Percentiles rank a stretch among this genome's conserved stretches.
phyloP scores from a whole-genome alignment of 2,329 filamentous ascomycete genomes.

The Juglanconis juglandina region DNA sequence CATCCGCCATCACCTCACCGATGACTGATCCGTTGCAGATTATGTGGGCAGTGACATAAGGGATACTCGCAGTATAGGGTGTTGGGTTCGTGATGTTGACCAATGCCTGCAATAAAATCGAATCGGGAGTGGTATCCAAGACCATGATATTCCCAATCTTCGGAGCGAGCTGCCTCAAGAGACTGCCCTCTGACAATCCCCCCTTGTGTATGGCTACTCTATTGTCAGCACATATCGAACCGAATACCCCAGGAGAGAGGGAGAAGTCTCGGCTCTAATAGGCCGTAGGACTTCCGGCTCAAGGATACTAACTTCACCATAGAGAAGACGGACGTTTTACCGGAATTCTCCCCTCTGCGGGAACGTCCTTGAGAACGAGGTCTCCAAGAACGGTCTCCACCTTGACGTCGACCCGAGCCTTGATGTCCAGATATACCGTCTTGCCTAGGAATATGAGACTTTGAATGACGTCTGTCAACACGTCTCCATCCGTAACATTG shows the following conservation, averaged over 20 bases:
- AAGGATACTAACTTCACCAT: constrained; percentile 40
- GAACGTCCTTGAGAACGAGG: constrained; percentile 78
- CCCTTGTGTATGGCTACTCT: constrained; percentile 17
- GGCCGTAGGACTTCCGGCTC: constrained; percentile 5
- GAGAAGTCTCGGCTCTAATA: constrained; percentile 5
- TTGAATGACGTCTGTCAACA: constrained; percentile 79
- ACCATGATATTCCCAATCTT: constrained; percentile 70
- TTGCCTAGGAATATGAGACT: constrained; percentile 72
- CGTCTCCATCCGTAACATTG: constrained; percentile 72
- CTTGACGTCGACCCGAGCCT: constrained; percentile 78
- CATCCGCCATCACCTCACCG: constrained; percentile 67
- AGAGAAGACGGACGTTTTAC: constrained; percentile 85
- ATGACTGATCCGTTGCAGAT: constrained; percentile 70
- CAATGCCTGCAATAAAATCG: constrained; percentile 65
- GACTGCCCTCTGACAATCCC: constrained; percentile 29
- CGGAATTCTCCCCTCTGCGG: constrained; percentile 79
- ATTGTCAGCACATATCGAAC: not conserved
- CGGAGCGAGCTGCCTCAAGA: constrained; percentile 50
- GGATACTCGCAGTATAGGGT: constrained; percentile 77
- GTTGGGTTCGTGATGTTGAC: constrained; percentile 91
- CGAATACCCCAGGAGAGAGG: constrained; percentile 5
- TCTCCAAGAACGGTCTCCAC: constrained; percentile 78
- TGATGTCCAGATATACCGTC: constrained; percentile 67
- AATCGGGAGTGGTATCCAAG: constrained; percentile 66
- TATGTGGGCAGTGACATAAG: constrained; percentile 74